Percentiles rank a stretch among this genome's conserved stretches.
Evolutionary conservation across 306 rosid genomes (phyloP).

Genomic region (Lathyrus sativus): DNA sequence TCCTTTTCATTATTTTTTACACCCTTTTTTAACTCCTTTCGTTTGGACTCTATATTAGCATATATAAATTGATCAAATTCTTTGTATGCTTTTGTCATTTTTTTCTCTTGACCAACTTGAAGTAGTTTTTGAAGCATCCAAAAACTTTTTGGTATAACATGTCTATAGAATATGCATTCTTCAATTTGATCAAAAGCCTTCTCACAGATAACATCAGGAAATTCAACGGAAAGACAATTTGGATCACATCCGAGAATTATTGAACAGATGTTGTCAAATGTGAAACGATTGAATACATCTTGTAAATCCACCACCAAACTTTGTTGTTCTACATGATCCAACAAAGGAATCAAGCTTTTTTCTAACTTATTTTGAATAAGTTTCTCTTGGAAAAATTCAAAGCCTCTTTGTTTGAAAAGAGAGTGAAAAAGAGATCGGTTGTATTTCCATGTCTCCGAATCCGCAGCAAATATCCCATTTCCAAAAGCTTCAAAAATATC

Average conservation of each 20-base stretch:
- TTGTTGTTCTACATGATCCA: slow-evolving; percentile 25
- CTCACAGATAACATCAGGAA: too few relatives aligned
- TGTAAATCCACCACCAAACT: slow-evolving; percentile 38
- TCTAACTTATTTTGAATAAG: slow-evolving; percentile 32
- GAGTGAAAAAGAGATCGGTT: slow-evolving; percentile 33
- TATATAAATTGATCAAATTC: too few relatives aligned
- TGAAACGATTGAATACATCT: slow-evolving; percentile 43
- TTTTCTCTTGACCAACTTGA: slow-evolving; percentile 43
- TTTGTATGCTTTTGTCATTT: too few relatives aligned
- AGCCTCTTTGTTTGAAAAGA: slow-evolving; percentile 11
- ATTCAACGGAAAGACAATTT: too few relatives aligned
- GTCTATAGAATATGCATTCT: slow-evolving; percentile 18
- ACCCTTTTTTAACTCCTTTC: too few relatives aligned
- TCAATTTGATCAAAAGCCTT: too few relatives aligned
- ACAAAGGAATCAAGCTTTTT: slow-evolving; percentile 18
- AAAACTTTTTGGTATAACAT: slow-evolving; percentile 19
- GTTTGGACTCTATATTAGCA: too few relatives aligned
- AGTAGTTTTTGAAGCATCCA: slow-evolving; percentile 55
- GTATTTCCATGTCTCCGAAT: slow-evolving; percentile 40
- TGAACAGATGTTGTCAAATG: slow-evolving; percentile 46
- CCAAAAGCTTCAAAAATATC: slow-evolving; percentile 47
- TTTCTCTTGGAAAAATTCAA: slow-evolving; percentile 30
- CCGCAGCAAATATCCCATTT: slow-evolving; percentile 42
- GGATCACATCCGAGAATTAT: too few relatives aligned
- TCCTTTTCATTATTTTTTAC: too few relatives aligned